Percentiles rank a stretch among this genome's conserved stretches.
Evolutionary conservation across 2,329 filamentous ascomycete species (phyloP).

Genomic region (Aspergillus sp.): DNA sequence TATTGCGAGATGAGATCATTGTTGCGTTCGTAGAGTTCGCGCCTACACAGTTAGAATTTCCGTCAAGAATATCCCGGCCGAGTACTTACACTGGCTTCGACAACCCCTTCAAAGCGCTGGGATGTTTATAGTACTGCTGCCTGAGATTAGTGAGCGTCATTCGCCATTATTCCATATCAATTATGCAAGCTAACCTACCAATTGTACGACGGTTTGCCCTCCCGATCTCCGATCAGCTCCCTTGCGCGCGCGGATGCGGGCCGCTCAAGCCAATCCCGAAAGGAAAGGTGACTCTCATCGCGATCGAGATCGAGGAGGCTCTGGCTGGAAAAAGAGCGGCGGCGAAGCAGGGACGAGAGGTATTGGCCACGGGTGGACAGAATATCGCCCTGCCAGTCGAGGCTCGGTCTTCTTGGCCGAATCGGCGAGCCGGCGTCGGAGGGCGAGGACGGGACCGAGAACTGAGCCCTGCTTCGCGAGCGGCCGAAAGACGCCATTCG

Average conservation of each 20-base stretch:
- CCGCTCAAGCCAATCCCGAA: constrained; percentile 32
- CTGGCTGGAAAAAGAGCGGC: constrained; percentile 21
- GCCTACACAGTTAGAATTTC: constrained; percentile 43
- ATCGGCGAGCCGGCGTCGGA: constrained; percentile 13
- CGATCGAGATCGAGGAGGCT: constrained; percentile 11
- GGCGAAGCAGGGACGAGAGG: constrained; percentile 32
- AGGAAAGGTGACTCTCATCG: constrained; percentile 10
- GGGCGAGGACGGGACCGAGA: constrained; percentile 10
- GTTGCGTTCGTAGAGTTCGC: constrained; percentile 83
- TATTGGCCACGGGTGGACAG: constrained; percentile 42
- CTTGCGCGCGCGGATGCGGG: constrained; percentile 15
- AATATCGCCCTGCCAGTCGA: constrained; percentile 36
- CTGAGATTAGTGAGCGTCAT: constrained; percentile 22
- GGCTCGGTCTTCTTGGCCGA: constrained; percentile 29
- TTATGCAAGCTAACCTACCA: constrained; percentile 53
- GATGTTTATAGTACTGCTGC: constrained; percentile 80
- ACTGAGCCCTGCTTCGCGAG: constrained; percentile 7
- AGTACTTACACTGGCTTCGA: constrained; percentile 63
- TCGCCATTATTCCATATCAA: background rate
- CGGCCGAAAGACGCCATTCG: constrained; percentile 13
- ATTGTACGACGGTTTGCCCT: constrained; percentile 78
- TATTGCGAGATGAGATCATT: constrained; percentile 91
- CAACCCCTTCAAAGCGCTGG: constrained; percentile 71
- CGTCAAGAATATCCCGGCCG: background rate
- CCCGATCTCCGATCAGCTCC: constrained; percentile 66